Base-by-base conservation (phyloP, 768 basidiomycete species). In the Coprinellus aureogranulatus region DNA sequence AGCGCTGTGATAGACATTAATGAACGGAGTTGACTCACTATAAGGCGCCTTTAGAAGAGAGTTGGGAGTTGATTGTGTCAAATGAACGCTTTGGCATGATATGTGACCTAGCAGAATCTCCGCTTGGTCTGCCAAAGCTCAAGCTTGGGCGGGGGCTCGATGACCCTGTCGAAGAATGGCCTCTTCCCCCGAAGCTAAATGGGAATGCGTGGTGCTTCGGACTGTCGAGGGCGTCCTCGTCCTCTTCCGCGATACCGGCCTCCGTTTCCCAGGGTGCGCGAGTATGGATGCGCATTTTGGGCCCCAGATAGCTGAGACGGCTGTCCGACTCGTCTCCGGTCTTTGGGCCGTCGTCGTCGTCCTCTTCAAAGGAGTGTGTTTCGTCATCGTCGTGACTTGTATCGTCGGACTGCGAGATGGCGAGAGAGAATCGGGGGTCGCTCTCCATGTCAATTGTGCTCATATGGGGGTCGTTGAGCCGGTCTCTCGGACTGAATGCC, bases 241-340 rank as follows among this genome's bases (percentile, higher is more conserved):
- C 82, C 64, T 79, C 80, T 28, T 75, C 69, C 2, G 79, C 57
- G 3, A 70, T 39, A 37, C 75, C 78, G 14, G 79, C 83, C 49
- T 84, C 87, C 37, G 79, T 71, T 71, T 92, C 90, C 90, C 90
- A 93, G 40, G 90, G 90, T 18, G 90, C 87, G 25, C 81, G 86
- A 60, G 88, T 89, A 70, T 90, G 88, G 66, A 90, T 84, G 51
- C 86, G 84, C 81, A 92, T 89, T 70, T 84, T 90, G 28, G 90
- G 90, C n/a, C 91, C 91, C 31, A 88, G 82, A 48, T 86, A 73
- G 64, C 88, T 90, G 70, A 91, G 82, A 53, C 86, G 79, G 58
- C 78, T 69, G 1, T 77, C 71, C 37, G 75, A 14, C 14, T 34
- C 64, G 9, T 77, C 77, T 37, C 10, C 8, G 5, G 9, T 8